These are phyloP conservation scores for Trapa incisa DNA, from an alignment of 345 rosid genomes.

Conservation along the genomic window DNA sequence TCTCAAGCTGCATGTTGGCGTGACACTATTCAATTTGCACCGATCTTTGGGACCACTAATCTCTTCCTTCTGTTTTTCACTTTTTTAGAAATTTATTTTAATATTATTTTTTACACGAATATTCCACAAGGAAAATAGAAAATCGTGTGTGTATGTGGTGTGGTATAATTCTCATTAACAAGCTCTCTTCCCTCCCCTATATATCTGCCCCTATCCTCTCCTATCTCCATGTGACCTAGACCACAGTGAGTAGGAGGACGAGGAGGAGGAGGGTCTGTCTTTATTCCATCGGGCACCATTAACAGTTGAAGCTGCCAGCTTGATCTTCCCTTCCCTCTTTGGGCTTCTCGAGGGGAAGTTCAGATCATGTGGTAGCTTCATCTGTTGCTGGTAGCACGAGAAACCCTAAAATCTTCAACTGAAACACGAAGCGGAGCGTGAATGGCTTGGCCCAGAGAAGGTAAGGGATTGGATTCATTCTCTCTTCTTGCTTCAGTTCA, in stretches of 20 bases:
- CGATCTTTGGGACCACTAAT: neutral
- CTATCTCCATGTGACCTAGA: neutral
- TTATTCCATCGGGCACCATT: constrained; percentile 30
- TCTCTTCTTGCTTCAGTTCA: neutral
- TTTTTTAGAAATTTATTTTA: neutral
- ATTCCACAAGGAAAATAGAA: neutral
- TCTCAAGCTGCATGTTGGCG: constrained; percentile 17
- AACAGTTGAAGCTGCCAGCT: constrained; percentile 99
- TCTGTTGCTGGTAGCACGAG: constrained; percentile 16
- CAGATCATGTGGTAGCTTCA: constrained; percentile 18
- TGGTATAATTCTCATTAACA: neutral
- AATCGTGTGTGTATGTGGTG: neutral
- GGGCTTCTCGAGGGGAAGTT: constrained; percentile 14
- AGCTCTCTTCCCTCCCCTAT: constrained; percentile 14
- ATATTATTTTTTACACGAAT: neutral
- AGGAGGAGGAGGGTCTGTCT: neutral
- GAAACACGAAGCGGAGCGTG: neutral
- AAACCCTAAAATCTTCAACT: constrained; percentile 9
- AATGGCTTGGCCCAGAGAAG: neutral
- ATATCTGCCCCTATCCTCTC: constrained; percentile 4
- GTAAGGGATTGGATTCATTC: too few species aligned
- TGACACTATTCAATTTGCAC: constrained; percentile 36
- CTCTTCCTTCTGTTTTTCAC: neutral
- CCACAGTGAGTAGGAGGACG: neutral
- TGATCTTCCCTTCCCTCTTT: constrained; percentile 47